These are phyloP conservation scores for Coelastrella sp. DNA, from an alignment of 139 green algal genomes.

Conservation along the genomic window DNA sequence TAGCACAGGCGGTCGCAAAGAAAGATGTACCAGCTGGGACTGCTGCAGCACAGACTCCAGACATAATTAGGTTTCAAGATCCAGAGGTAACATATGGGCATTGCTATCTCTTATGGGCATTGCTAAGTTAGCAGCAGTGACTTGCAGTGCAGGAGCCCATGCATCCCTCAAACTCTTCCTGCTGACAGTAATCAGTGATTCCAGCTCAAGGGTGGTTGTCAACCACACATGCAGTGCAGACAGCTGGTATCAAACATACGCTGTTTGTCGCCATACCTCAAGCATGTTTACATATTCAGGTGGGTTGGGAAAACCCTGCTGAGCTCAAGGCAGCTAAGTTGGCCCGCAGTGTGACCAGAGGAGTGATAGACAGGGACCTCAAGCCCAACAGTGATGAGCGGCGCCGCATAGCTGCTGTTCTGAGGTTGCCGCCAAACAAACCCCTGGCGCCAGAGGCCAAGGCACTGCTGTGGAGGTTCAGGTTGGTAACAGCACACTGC, in stretches of 20 bases:
- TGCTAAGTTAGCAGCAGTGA: too few relatives aligned
- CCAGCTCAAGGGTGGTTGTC: too few relatives aligned
- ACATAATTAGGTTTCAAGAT: constrained; percentile 69
- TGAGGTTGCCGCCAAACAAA: constrained; percentile 73
- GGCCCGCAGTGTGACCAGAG: constrained; percentile 77
- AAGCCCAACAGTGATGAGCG: constrained; percentile 89
- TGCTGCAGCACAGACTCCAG: constrained; percentile 3
- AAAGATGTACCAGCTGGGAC: not conserved
- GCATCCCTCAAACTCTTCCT: too few relatives aligned
- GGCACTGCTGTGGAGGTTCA: constrained; percentile 52
- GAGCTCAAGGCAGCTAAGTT: constrained; percentile 97
- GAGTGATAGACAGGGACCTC: constrained; percentile 79
- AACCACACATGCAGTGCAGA: too few relatives aligned
- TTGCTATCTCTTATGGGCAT: too few relatives aligned
- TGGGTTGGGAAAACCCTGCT: constrained; percentile 85
- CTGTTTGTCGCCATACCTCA: too few relatives aligned
- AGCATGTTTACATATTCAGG: too few relatives aligned
- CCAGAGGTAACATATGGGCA: constrained; percentile 62
- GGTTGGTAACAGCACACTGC: too few relatives aligned
- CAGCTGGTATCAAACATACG: too few relatives aligned
- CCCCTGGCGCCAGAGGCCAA: constrained; percentile 60
- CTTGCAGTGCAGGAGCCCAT: too few relatives aligned
- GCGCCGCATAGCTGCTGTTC: constrained; percentile 45
- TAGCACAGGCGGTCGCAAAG: constrained; percentile 22
- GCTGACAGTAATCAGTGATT: too few relatives aligned